Conservation (phyloP, 768 basidiomycete species). For the Amyloporia xantha region DNA sequence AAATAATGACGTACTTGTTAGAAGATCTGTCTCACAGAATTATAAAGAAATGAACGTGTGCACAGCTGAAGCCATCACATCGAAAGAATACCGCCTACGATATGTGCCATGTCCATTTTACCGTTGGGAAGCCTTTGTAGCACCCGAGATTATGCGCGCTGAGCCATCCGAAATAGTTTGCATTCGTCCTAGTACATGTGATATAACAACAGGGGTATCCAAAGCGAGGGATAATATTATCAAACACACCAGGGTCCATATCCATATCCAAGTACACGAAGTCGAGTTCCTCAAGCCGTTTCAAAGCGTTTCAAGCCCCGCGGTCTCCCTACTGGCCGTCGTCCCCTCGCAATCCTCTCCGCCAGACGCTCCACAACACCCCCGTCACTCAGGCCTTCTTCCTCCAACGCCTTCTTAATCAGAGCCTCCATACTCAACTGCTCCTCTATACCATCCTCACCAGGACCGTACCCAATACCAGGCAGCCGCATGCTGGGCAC, state of each 20-base stretch:
- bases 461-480: constrained; percentile 13
- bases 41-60: no score
- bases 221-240: neutral
- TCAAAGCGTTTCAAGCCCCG: constrained; percentile 58
- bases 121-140: no score
- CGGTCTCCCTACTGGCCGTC: constrained; percentile 39
- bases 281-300: constrained; percentile 25
- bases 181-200: no score
- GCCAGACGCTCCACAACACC: constrained; percentile 55
- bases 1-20: no score
- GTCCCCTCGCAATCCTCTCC: constrained; percentile 52
- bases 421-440: constrained; percentile 52
- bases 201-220: neutral
- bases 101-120: no score
- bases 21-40: no score
- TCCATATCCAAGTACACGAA: neutral
- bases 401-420: constrained; percentile 56
- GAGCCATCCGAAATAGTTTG: no score
- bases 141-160: no score
- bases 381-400: constrained; percentile 38
- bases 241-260: neutral
- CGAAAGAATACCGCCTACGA: no score
- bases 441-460: constrained; percentile 29
- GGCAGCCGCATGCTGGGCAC: constrained; percentile 55
- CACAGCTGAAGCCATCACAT: no score